Evolutionary conservation across 495 filamentous ascomycete genomes (phyloP).

Genomic region (Talaromyces stipitatus): DNA sequence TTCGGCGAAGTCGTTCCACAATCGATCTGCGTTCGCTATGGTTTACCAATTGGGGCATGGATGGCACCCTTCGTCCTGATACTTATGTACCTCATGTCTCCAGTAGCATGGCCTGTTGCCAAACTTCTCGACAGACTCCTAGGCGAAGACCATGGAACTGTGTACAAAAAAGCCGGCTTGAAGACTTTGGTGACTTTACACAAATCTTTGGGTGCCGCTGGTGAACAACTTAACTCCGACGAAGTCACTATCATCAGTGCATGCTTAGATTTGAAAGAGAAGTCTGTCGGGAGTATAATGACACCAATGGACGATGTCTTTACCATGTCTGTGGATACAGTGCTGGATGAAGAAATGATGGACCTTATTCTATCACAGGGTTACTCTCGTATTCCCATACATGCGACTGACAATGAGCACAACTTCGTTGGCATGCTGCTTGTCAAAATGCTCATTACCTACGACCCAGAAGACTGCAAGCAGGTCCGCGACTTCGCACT

Average conservation of each 20-base stretch:
- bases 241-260: slow-evolving; percentile 98
- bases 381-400: slow-evolving; percentile 92
- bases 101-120: slow-evolving; percentile 81
- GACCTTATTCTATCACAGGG: slow-evolving; percentile 85
- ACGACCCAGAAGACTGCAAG: slow-evolving; percentile 88
- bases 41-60: slow-evolving; percentile 90
- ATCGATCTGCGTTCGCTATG: slow-evolving; percentile 93
- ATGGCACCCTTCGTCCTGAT: slow-evolving; percentile 82
- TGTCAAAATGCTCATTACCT: slow-evolving; percentile 97
- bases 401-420: slow-evolving; percentile 69
- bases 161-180: slow-evolving; percentile 91
- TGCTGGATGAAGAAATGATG: slow-evolving; percentile 88
- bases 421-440: slow-evolving; percentile 97
- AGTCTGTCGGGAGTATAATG: slow-evolving; percentile 91
- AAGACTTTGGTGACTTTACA: slow-evolving; percentile 90
- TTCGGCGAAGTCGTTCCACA: slow-evolving; percentile 96
- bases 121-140: slow-evolving; percentile 83
- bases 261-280: slow-evolving; percentile 92
- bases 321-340: slow-evolving; percentile 83
- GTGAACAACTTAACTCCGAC: slow-evolving; percentile 88
- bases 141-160: slow-evolving; percentile 86
- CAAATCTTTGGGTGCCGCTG: slow-evolving; percentile 77
- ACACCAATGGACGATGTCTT: slow-evolving; percentile 97
- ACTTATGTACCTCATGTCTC: slow-evolving; percentile 87
- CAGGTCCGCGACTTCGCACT: slow-evolving; percentile 82